Conservation (phyloP, 805 yeast species). For the Barnettozyma pratensis region DNA sequence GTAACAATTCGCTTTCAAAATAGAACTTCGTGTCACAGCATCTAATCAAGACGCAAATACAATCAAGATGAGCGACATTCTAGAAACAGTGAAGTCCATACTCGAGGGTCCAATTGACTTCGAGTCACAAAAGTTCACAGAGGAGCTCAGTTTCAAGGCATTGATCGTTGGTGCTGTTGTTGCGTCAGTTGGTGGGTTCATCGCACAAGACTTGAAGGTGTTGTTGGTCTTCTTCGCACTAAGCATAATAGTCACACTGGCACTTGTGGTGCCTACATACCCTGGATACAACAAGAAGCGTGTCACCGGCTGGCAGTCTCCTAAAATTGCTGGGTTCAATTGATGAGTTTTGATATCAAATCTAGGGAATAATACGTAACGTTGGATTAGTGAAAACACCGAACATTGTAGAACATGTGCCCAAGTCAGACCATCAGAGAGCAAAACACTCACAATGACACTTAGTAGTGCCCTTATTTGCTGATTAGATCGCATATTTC, state of each 20-base stretch:
- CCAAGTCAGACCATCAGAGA: too few relatives aligned
- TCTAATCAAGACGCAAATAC: too few relatives aligned
- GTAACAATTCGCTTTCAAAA: too few relatives aligned
- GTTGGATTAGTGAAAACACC: neutral
- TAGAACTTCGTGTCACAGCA: too few relatives aligned
- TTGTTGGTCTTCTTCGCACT: slow-evolving; percentile 36
- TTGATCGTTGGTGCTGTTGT: slow-evolving; percentile 25
- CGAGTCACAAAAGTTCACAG: slow-evolving; percentile 24
- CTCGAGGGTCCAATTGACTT: slow-evolving; percentile 31
- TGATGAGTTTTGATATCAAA: neutral
- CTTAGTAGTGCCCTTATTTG: too few relatives aligned
- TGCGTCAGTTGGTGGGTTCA: slow-evolving; percentile 44
- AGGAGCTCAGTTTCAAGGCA: slow-evolving; percentile 11
- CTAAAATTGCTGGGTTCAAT: slow-evolving; percentile 3
- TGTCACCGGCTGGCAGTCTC: slow-evolving; percentile 4
- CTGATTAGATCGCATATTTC: too few relatives aligned
- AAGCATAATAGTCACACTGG: slow-evolving; percentile 28
- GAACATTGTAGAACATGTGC: neutral
- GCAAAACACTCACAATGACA: too few relatives aligned
- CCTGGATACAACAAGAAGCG: slow-evolving; percentile 43
- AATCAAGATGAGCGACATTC: slow-evolving; percentile 27
- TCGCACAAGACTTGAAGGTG: slow-evolving; percentile 38
- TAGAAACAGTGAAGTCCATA: slow-evolving; percentile 23
- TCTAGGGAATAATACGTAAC: too few relatives aligned
- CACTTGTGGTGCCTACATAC: slow-evolving; percentile 54